Percentiles rank a stretch among this genome's conserved stretches.
phyloP scores from a whole-genome alignment of 176 grass and related monocot species.

The Aegilops sharonensis region DNA sequence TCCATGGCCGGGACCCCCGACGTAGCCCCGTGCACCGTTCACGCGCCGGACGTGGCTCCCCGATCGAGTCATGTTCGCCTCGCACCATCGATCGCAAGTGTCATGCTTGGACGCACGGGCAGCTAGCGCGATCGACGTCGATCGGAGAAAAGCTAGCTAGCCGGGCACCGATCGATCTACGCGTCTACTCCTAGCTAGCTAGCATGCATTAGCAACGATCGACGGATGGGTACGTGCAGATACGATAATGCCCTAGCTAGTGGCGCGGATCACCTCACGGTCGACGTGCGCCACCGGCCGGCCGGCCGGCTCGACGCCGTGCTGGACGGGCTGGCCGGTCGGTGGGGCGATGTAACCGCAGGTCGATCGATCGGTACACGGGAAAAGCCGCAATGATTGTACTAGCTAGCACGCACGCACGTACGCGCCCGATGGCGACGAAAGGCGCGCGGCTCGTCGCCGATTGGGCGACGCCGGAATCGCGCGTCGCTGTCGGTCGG shows the following conservation, averaged over 20 bases:
- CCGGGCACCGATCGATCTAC: background rate
- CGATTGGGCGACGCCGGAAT: background rate
- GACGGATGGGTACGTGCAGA: background rate
- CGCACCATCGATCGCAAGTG: background rate
- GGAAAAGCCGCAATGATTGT: background rate
- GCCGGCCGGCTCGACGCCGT: background rate
- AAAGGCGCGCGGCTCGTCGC: background rate
- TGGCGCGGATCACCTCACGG: background rate
- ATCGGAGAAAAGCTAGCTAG: background rate
- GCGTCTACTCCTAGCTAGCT: background rate
- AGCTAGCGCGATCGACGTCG: background rate
- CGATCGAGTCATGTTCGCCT: background rate
- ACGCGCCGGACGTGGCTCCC: background rate
- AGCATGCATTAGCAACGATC: background rate
- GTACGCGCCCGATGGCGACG: background rate
- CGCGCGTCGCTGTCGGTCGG: background rate
- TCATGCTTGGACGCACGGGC: too few relatives aligned
- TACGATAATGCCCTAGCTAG: too few relatives aligned
- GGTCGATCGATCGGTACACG: background rate
- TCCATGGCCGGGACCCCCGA: background rate
- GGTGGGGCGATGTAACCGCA: background rate
- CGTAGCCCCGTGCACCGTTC: background rate
- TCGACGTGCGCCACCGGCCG: background rate
- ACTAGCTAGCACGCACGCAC: background rate
- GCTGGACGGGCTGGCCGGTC: background rate